phyloP scores from a whole-genome alignment of 371 early-diverging fungal genomes.

The Mortierella sp. region DNA sequence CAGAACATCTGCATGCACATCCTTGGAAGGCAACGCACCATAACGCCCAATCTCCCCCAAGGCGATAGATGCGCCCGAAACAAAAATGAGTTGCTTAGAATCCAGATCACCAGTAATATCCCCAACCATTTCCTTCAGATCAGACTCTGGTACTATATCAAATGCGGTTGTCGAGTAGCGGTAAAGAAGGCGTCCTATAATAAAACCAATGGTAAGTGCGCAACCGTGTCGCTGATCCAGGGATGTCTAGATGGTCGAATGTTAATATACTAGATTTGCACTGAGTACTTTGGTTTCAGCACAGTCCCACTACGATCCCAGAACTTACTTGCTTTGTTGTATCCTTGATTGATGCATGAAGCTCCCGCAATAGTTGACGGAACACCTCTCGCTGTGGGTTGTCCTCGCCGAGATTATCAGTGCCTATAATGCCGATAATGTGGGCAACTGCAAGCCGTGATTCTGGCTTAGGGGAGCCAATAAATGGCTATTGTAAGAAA shows the following conservation, averaged over 20 bases:
- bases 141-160: constrained; percentile 38
- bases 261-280: too few species aligned
- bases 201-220: constrained; percentile 74
- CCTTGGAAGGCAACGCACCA: constrained; percentile 54
- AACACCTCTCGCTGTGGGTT: constrained; percentile 56
- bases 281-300: too few species aligned
- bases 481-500: constrained; percentile 55
- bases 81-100: constrained; percentile 58
- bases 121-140: constrained; percentile 56
- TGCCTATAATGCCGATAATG: constrained; percentile 80
- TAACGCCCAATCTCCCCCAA: constrained; percentile 77
- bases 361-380: constrained; percentile 58
- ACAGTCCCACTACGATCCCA: too few species aligned
- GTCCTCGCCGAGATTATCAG: constrained; percentile 54
- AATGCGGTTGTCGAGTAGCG: constrained; percentile 55
- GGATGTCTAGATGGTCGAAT: constrained; percentile 19
- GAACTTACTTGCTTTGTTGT: constrained; percentile 36
- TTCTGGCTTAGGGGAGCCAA: constrained; percentile 70
- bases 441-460: constrained; percentile 75
- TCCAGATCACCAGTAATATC: constrained; percentile 60
- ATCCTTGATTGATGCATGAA: constrained; percentile 25
- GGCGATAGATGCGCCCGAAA: constrained; percentile 69
- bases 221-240: constrained; percentile 75
- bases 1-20: constrained; percentile 54
- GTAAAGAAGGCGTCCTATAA: constrained; percentile 72